These are phyloP conservation scores for Citrus cavaleriei DNA, from an alignment of 345 rosid genomes.

Conservation along the genomic window DNA sequence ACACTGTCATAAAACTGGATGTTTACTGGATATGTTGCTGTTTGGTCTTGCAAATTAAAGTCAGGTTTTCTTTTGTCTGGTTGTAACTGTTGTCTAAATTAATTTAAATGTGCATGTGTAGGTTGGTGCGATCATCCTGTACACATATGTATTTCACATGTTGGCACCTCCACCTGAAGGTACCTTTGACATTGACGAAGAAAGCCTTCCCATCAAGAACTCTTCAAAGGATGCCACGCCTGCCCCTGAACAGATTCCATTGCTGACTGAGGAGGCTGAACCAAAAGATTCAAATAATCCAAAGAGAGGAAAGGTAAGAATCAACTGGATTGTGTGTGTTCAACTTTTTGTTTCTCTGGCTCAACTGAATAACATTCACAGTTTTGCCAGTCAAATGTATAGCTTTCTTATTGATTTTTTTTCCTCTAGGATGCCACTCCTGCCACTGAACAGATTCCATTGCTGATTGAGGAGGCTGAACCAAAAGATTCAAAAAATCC, in stretches of 20 bases:
- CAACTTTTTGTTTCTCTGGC: slow-evolving; percentile 2
- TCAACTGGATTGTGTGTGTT: slow-evolving; percentile 3
- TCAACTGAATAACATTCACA: neutral
- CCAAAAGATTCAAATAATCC: slow-evolving; percentile 28
- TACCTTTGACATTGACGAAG: slow-evolving; percentile 59
- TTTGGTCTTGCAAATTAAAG: neutral
- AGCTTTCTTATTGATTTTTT: neutral
- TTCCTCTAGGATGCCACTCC: slow-evolving; percentile 30
- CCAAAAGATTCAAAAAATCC: slow-evolving; percentile 28
- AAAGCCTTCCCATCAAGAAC: slow-evolving; percentile 51
- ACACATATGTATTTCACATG: slow-evolving; percentile 94
- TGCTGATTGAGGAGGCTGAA: slow-evolving; percentile 47
- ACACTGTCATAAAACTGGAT: neutral
- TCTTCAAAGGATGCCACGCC: slow-evolving; percentile 39
- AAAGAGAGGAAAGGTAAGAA: slow-evolving; percentile 57
- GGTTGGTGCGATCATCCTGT: slow-evolving; percentile 98
- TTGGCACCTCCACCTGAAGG: slow-evolving; percentile 94
- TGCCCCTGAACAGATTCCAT: slow-evolving; percentile 63
- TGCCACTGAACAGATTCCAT: slow-evolving; percentile 62
- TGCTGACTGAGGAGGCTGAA: slow-evolving; percentile 47
- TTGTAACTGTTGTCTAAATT: neutral
- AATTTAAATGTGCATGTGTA: slow-evolving; percentile 32
- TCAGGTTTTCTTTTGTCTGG: neutral
- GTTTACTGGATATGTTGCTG: neutral
- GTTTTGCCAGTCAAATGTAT: neutral